Conservation (phyloP, 352 stramenopile genomes). For the Pythium aquatile region DNA sequence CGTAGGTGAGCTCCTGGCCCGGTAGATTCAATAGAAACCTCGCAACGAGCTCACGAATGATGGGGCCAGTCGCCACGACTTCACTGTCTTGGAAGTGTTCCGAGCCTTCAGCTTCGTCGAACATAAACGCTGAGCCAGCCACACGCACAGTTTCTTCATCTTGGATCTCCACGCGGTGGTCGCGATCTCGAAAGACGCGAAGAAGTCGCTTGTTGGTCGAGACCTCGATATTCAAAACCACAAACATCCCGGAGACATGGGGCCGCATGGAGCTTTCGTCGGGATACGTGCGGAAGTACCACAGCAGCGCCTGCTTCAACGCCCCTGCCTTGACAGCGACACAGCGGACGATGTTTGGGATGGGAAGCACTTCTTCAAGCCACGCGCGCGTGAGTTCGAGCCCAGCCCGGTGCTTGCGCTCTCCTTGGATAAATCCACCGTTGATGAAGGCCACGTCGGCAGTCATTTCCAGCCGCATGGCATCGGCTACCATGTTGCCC, state of each 20-base stretch:
- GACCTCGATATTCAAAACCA: background rate
- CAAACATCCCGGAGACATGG: constrained; percentile 13
- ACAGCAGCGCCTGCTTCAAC: constrained; percentile 1
- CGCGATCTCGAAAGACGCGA: constrained; percentile 15
- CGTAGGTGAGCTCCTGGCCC: constrained; percentile 13
- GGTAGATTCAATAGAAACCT: constrained; percentile 9
- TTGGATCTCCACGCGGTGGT: constrained; percentile 4
- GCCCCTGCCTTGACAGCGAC: background rate
- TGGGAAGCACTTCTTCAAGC: constrained; percentile 12
- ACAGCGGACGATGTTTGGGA: constrained; percentile 11
- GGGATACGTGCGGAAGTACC: constrained; percentile 6
- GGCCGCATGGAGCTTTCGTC: constrained; percentile 11
- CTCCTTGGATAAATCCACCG: background rate
- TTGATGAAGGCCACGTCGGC: background rate
- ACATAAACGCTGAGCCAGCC: constrained; percentile 3
- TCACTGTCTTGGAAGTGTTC: constrained; percentile 1
- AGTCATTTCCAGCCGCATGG: background rate
- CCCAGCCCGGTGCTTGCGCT: constrained; percentile 2
- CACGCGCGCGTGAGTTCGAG: constrained; percentile 7
- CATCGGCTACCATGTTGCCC: background rate
- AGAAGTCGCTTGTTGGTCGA: background rate
- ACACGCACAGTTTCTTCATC: constrained; percentile 7
- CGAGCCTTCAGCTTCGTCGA: constrained; percentile 7
- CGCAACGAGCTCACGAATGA: constrained; percentile 12
- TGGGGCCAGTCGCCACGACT: background rate